phyloP scores from a whole-genome alignment of 495 filamentous ascomycete genomes.

The Xylaria sp. region DNA sequence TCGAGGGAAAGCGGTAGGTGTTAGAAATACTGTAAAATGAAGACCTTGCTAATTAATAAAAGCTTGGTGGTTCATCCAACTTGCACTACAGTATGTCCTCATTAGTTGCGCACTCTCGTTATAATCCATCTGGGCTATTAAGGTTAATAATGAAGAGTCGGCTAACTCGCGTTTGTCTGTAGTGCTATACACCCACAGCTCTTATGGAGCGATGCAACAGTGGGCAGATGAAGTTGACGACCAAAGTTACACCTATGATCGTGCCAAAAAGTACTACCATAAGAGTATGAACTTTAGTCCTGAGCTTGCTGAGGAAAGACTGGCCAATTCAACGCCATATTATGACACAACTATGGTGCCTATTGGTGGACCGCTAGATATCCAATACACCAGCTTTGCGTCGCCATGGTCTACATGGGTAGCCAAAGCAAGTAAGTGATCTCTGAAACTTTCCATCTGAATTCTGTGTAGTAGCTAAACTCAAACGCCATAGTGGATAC shows the following conservation, averaged over 20 bases:
- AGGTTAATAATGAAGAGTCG: background rate
- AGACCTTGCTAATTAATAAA: background rate
- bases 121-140: background rate
- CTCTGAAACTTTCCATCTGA: too few species aligned
- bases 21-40: background rate
- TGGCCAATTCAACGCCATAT: conserved; percentile 6
- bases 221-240: conserved; percentile 15
- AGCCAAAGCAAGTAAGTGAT: background rate
- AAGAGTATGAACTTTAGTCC: conserved; percentile 4
- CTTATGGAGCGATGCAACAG: conserved; percentile 10
- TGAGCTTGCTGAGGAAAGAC: background rate
- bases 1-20: conserved; percentile 3
- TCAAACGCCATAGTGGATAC: background rate
- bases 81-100: background rate
- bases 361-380: background rate
- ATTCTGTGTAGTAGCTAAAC: background rate
- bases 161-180: background rate
- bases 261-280: background rate
- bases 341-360: background rate
- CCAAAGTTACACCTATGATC: background rate
- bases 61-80: conserved; percentile 11
- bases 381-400: conserved; percentile 7
- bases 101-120: background rate
- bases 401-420: conserved; percentile 8
- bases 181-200: conserved; percentile 17